phyloP scores from a whole-genome alignment of 768 basidiomycete genomes.

The Mycena rebaudengoi region DNA sequence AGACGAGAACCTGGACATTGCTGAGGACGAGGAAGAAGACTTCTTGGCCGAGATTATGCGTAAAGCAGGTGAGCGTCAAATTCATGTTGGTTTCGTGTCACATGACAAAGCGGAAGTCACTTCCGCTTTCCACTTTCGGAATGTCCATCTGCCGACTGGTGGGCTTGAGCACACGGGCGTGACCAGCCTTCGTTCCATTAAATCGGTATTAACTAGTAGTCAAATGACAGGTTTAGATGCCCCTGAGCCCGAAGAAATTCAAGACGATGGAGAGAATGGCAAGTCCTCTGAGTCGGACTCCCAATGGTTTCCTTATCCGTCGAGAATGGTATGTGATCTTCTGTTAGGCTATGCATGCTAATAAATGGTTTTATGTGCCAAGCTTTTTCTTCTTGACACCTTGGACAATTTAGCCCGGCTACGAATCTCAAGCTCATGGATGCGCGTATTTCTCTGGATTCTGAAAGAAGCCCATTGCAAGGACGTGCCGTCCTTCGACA shows the following conservation, averaged over 20 bases:
- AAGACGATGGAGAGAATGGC: background rate
- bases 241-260: background rate
- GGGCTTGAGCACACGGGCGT: too few relatives aligned
- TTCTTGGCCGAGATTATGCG: constrained; percentile 1
- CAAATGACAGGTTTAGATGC: background rate
- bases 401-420: constrained; percentile 5
- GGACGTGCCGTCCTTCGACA: constrained; percentile 3
- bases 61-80: background rate
- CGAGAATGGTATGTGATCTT: background rate
- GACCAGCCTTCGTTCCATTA: too few relatives aligned
- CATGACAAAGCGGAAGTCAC: background rate
- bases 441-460: constrained; percentile 11
- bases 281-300: background rate
- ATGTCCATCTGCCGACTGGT: background rate
- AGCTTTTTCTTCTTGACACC: constrained; percentile 9
- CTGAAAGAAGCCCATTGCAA: background rate
- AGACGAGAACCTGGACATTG: background rate
- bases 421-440: background rate
- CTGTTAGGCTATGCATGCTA: background rate
- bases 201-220: too few relatives aligned
- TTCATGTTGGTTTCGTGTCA: background rate
- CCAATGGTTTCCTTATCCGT: background rate
- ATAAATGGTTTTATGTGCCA: background rate
- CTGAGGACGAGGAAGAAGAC: background rate
- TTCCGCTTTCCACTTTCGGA: background rate